A percentile compares a stretch with the other conserved stretches of the same genome.
Conservation (phyloP, 371 early-diverging fungal species). For the Smittium mucronatum region DNA sequence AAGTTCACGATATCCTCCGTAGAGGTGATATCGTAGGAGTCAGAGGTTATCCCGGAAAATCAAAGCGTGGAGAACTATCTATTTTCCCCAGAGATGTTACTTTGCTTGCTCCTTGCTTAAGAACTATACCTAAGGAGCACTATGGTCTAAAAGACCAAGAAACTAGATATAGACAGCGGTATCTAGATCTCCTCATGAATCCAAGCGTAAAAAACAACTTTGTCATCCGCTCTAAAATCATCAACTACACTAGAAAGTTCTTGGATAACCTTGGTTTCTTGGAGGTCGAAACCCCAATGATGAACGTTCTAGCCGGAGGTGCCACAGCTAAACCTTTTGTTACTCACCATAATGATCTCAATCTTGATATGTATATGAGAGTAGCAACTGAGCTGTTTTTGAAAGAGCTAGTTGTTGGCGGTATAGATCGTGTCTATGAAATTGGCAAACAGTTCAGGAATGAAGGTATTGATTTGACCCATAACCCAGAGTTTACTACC, state of each 20-base stretch:
- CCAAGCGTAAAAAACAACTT: slow-evolving; percentile 89
- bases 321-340: slow-evolving; percentile 99
- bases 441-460: slow-evolving; percentile 99
- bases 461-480: slow-evolving; percentile 98
- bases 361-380: slow-evolving; percentile 97
- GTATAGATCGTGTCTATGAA: slow-evolving; percentile 98
- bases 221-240: slow-evolving; percentile 77
- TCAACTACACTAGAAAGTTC: slow-evolving; percentile 90
- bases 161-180: slow-evolving; percentile 95
- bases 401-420: slow-evolving; percentile 97
- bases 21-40: slow-evolving; percentile 99
- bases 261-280: slow-evolving; percentile 90
- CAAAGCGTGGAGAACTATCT: slow-evolving; percentile 94
- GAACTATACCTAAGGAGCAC: slow-evolving; percentile 92
- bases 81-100: slow-evolving; percentile 81
- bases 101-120: slow-evolving; percentile 91
- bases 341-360: slow-evolving; percentile 99
- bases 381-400: slow-evolving; percentile 97
- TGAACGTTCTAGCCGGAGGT: slow-evolving; percentile 99
- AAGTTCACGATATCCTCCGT: slow-evolving; percentile 65
- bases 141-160: slow-evolving; percentile 96
- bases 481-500: slow-evolving; percentile 99
- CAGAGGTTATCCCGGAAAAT: slow-evolving; percentile 80
- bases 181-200: slow-evolving; percentile 99
- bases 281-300: slow-evolving; percentile 99